Percentiles rank a stretch among this genome's conserved stretches.
These are phyloP conservation scores for Triticum urartu DNA, from an alignment of 176 grass and related monocot genomes.

Conservation along the genomic window DNA sequence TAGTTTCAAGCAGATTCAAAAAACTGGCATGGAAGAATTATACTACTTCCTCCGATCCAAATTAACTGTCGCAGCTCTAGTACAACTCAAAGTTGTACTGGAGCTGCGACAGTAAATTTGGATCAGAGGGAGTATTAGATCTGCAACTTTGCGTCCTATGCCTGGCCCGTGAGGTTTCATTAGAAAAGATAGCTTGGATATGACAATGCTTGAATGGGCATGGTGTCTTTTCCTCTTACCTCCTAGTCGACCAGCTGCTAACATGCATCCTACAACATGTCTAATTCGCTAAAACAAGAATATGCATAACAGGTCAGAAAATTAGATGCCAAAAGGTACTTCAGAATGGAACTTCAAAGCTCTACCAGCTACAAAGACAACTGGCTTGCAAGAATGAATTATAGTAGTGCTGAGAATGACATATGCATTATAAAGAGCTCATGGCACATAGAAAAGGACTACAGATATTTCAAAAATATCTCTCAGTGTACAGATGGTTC, in stretches of 20 bases:
- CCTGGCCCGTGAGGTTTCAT: background rate
- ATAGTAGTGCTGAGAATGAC: constrained; percentile 14
- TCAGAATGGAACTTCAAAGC: background rate
- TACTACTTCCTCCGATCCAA: no score
- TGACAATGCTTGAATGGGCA: background rate
- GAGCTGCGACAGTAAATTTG: no score
- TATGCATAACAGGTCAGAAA: background rate
- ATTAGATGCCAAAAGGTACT: background rate
- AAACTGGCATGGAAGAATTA: background rate
- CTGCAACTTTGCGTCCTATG: background rate
- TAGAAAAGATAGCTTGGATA: background rate
- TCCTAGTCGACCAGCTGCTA: background rate
- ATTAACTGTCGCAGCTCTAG: background rate
- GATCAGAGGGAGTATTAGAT: background rate
- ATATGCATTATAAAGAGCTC: background rate
- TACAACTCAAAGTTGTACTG: no score
- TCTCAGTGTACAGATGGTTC: background rate
- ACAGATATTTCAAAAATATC: constrained; percentile 15
- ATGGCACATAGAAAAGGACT: constrained; percentile 9
- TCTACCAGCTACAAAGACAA: background rate
- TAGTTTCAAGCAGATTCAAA: background rate
- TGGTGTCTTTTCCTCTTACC: constrained; percentile 4
- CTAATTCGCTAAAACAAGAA: background rate
- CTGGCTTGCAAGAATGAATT: constrained; percentile 1
- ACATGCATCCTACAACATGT: background rate